Base-by-base conservation (phyloP, 2,329 filamentous ascomycete species). In the Colletotrichum sp. region DNA sequence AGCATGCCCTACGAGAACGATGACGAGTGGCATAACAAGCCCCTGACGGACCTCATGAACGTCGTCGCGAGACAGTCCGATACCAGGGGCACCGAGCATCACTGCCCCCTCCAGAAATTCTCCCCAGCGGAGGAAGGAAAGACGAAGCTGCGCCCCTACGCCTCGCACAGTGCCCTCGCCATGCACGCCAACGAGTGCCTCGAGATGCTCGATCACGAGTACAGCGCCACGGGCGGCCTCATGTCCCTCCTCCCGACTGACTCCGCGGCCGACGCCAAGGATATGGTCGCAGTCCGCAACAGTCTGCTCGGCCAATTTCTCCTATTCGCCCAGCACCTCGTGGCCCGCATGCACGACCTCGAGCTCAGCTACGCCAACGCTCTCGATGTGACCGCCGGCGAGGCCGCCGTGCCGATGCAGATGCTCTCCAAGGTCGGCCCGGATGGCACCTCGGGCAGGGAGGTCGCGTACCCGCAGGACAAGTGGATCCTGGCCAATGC, bases 191-290 rank as follows among this genome's bases (percentile, higher is more conserved):
- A 92, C 79, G 86, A 89, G 74, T 89, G 90, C 67, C 87, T 93
- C 7, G 90, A 92, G 83, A 85, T 89, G 3, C 86, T 93, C 8
- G 91, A 93, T 78, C 90, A 92, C 79, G 90, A 92, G 80, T 90
- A 88, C 78, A 86, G 86, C 59, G 84, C 87, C 30, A 88, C 89
- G 43, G 91, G 91, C 18, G 91, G 91, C 4, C 82, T 93, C 21
- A 83, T 92, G 57, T 87, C 88, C 21, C 82, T 92, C 9, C 85
- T 93, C 2, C 91, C 91, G 0, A 83, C 84, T 4, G 83, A 85
- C 18, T 80, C 81, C 4, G 81, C 81, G 7, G 78, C 83, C 7
- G 82, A 84, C 68, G 78, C 79, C 18, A 80, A 83, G 15, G 83
- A 88, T 66, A 82, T 87, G 32, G 79, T 82, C 26, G 83, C 85